Conservation (phyloP, 495 filamentous ascomycete genomes). For the Glonium stellatum region DNA sequence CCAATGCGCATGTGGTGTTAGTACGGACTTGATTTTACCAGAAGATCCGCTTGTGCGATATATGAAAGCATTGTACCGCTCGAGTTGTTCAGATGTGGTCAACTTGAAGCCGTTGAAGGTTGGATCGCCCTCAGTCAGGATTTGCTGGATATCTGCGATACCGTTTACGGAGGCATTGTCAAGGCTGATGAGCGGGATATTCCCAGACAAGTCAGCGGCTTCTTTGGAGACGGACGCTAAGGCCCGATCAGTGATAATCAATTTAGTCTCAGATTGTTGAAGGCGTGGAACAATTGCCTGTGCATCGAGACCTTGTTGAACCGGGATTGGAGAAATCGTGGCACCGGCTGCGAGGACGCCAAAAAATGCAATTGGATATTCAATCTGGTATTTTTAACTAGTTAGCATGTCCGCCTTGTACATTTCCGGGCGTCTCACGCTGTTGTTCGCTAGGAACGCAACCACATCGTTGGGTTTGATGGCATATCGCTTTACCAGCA, state of each 20-base stretch:
- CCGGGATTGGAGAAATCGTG: slow-evolving; percentile 12
- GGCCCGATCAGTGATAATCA: slow-evolving; percentile 9
- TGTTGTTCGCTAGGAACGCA: slow-evolving; percentile 8
- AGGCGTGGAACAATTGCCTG: slow-evolving; percentile 8
- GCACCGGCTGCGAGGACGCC: slow-evolving; percentile 16
- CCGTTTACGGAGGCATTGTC: not conserved
- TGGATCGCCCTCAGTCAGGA: not conserved
- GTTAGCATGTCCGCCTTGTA: too few species aligned
- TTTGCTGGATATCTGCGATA: not conserved
- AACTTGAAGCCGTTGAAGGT: not conserved
- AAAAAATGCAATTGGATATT: slow-evolving; percentile 18
- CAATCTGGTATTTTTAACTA: slow-evolving; percentile 8
- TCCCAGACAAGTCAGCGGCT: slow-evolving; percentile 7
- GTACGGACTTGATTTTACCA: slow-evolving; percentile 26
- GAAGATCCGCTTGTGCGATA: slow-evolving; percentile 30
- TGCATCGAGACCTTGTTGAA: slow-evolving; percentile 11
- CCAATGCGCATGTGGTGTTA: slow-evolving; percentile 29
- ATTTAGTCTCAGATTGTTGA: slow-evolving; percentile 9
- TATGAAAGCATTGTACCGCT: slow-evolving; percentile 16
- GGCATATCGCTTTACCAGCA: slow-evolving; percentile 5
- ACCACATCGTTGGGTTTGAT: slow-evolving; percentile 15
- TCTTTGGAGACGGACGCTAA: slow-evolving; percentile 3
- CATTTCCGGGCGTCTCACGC: not conserved
- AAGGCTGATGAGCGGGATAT: slow-evolving; percentile 5
- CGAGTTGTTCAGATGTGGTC: not conserved